Evolutionary conservation across 129 eudicot genomes (phyloP).

Genomic region (Mikania micrantha): DNA sequence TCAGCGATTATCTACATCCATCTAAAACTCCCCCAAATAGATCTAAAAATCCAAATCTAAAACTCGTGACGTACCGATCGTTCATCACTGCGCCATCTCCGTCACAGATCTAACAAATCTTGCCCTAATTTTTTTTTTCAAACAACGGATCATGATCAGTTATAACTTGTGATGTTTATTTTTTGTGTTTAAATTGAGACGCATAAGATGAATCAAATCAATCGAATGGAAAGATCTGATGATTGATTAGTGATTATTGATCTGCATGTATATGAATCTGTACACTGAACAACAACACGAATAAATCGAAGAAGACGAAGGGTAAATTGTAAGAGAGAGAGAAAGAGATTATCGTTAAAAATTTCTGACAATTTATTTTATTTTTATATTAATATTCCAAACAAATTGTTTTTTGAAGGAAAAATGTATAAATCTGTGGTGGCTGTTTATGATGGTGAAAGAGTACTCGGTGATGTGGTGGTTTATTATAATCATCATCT

Average conservation of each 20-base stretch:
- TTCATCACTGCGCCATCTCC: conserved; percentile 3
- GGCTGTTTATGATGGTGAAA: conserved; percentile 71
- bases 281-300: conserved; percentile 27
- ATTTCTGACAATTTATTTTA: conserved; percentile 12
- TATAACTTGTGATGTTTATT: conserved; percentile 5
- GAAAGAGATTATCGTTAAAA: neutral
- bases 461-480: conserved; percentile 75
- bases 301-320: conserved; percentile 25
- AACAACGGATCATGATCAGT: conserved; percentile 22
- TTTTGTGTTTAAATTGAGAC: conserved; percentile 22
- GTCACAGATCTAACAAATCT: conserved; percentile 34
- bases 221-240: conserved; percentile 27
- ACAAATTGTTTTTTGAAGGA: conserved; percentile 6
- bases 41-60: conserved; percentile 18
- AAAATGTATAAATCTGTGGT: conserved; percentile 62
- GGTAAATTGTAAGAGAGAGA: too few relatives aligned
- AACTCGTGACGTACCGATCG: conserved; percentile 14
- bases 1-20: conserved; percentile 8
- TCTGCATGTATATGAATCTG: conserved; percentile 30
- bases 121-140: conserved; percentile 23
- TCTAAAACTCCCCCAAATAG: conserved; percentile 6
- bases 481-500: conserved; percentile 32
- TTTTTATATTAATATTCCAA: neutral
- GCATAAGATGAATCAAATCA: conserved; percentile 26
- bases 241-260: conserved; percentile 28